Evolutionary conservation across 257 asterid genomes (phyloP).

Genomic region (Gentiana macrophylla): DNA sequence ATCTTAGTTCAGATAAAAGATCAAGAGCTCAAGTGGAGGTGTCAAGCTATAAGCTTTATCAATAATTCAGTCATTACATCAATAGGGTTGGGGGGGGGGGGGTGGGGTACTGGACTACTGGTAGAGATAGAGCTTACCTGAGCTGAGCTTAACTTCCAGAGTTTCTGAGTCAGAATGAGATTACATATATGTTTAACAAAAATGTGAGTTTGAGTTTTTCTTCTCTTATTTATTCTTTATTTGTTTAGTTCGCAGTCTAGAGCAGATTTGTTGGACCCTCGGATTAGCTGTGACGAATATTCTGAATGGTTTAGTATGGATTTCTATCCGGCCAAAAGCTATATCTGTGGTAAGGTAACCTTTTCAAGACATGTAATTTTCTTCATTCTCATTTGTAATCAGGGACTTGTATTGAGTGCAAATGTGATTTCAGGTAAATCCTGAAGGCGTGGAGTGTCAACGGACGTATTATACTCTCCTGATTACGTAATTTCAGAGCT

Average conservation of each 20-base stretch:
- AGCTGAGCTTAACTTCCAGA: too few species aligned
- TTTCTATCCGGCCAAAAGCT: constrained; percentile 77
- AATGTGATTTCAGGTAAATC: constrained; percentile 45
- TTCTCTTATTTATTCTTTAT: constrained; percentile 8
- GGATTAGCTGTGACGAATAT: constrained; percentile 92
- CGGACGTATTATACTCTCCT: constrained; percentile 41
- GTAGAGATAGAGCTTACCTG: too few species aligned
- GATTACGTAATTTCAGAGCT: constrained; percentile 54
- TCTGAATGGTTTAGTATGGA: constrained; percentile 87
- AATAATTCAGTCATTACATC: too few species aligned
- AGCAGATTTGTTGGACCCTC: constrained; percentile 81
- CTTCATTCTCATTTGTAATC: neutral
- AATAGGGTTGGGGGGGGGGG: too few species aligned
- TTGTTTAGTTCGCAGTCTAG: constrained; percentile 79
- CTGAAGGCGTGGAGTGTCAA: constrained; percentile 63
- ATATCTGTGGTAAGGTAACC: constrained; percentile 44
- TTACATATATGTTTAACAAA: too few species aligned
- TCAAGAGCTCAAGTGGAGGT: too few species aligned
- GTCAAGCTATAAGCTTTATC: too few species aligned
- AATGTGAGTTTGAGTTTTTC: neutral
- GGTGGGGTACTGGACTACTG: neutral
- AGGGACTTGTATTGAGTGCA: neutral
- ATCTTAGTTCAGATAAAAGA: too few species aligned
- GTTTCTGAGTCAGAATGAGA: neutral
- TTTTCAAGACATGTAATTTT: neutral